These are phyloP conservation scores for Apiospora marii DNA, from an alignment of 2,329 filamentous ascomycete genomes.

Conservation along the genomic window DNA sequence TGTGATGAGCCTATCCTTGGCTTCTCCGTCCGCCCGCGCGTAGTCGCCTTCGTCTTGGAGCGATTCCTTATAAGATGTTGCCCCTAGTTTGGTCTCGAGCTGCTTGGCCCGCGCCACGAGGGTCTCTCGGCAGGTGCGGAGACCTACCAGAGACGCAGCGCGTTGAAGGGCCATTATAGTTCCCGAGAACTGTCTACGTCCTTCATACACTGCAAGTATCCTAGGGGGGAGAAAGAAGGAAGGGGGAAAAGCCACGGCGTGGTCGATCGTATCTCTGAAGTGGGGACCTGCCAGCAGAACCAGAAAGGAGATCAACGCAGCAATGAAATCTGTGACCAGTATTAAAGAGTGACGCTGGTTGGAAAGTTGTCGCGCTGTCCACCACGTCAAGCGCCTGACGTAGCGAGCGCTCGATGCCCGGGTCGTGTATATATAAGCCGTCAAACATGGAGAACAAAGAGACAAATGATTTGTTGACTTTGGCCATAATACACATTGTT, in stretches of 20 bases:
- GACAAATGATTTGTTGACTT: neutral
- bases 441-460: neutral
- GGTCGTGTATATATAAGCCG: neutral
- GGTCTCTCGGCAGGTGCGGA: conserved; percentile 1
- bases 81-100: conserved; percentile 18
- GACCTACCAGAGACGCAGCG: conserved; percentile 18
- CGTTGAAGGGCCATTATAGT: neutral
- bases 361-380: neutral
- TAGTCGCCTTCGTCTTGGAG: conserved; percentile 26
- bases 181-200: too few relatives aligned
- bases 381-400: neutral
- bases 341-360: neutral
- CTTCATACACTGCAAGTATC: too few relatives aligned
- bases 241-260: neutral
- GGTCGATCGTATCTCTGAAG: neutral
- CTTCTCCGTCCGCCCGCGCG: neutral
- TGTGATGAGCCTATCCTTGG: neutral
- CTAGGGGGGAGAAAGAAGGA: neutral
- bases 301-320: neutral
- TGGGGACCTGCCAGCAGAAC: neutral
- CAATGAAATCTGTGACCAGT: neutral
- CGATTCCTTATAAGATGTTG: neutral
- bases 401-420: neutral
- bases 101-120: conserved; percentile 23
- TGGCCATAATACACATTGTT: neutral